phyloP scores from a whole-genome alignment of 208 protist species.

The Trypanosoma melophagium region DNA sequence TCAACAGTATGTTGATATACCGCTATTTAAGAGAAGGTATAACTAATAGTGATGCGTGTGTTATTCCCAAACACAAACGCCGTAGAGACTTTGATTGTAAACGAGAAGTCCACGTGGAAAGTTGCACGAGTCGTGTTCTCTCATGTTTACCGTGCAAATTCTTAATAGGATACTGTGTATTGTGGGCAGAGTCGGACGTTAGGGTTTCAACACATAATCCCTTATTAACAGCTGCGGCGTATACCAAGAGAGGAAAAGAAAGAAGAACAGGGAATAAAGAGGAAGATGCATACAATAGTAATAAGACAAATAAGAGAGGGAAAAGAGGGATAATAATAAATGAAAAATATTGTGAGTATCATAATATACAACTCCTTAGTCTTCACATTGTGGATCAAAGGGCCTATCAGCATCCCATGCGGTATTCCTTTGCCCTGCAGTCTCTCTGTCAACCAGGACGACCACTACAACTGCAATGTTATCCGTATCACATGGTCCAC shows the following conservation, averaged over 20 bases:
- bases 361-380: constrained; percentile 32
- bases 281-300: too few relatives aligned
- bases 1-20: constrained; percentile 53
- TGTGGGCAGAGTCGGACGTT: constrained; percentile 62
- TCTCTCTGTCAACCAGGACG: constrained; percentile 52
- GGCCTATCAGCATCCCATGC: constrained; percentile 21
- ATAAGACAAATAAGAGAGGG: not conserved
- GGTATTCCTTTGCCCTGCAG: constrained; percentile 59
- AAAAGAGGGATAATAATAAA: not conserved
- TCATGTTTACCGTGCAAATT: constrained; percentile 37
- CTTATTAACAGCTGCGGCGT: not conserved
- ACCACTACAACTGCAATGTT: constrained; percentile 58
- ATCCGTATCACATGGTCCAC: constrained; percentile 76
- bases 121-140: constrained; percentile 39
- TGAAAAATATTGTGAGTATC: not conserved
- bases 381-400: constrained; percentile 54
- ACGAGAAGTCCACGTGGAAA: constrained; percentile 12
- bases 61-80: not conserved
- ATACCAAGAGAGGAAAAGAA: not conserved
- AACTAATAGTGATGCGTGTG: not conserved
- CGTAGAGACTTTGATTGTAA: not conserved
- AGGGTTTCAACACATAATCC: not conserved
- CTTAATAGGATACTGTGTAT: constrained; percentile 41
- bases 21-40: constrained; percentile 19
- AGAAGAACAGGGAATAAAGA: not conserved